Conservation (phyloP, 1,139 yeast species). For the Hansenula sp. region DNA sequence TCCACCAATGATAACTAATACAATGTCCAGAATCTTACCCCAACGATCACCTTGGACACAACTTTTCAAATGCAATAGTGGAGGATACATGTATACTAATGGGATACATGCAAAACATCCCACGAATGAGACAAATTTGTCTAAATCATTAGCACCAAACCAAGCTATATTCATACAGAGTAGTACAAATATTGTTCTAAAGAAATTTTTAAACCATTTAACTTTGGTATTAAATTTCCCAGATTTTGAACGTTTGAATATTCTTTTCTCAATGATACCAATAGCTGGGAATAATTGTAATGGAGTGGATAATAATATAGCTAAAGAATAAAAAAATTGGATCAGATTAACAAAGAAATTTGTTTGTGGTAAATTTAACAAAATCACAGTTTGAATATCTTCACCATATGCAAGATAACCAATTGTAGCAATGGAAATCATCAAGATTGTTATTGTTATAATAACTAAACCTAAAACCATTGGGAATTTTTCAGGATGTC, state of each 20-base stretch:
- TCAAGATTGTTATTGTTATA: slow-evolving; percentile 51
- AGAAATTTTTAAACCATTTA: slow-evolving; percentile 65
- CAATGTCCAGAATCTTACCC: slow-evolving; percentile 36
- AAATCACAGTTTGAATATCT: slow-evolving; percentile 60
- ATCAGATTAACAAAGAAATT: slow-evolving; percentile 61
- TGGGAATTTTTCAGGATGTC: slow-evolving; percentile 66
- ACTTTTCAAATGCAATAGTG: slow-evolving; percentile 53
- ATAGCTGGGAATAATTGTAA: slow-evolving; percentile 75
- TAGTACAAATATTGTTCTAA: slow-evolving; percentile 49
- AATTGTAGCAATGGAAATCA: slow-evolving; percentile 57
- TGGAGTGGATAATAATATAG: slow-evolving; percentile 73
- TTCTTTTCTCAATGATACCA: slow-evolving; percentile 58
- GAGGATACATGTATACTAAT: slow-evolving; percentile 78
- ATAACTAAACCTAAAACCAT: slow-evolving; percentile 57
- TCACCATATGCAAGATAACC: slow-evolving; percentile 73
- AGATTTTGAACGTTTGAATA: slow-evolving; percentile 44
- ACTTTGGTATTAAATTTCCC: slow-evolving; percentile 50
- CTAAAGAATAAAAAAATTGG: slow-evolving; percentile 63
- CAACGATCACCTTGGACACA: slow-evolving; percentile 26
- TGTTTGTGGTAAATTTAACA: slow-evolving; percentile 64
- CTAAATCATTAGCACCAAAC: slow-evolving; percentile 62
- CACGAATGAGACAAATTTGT: slow-evolving; percentile 68
- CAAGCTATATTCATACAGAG: slow-evolving; percentile 50
- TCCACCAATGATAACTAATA: slow-evolving; percentile 51
- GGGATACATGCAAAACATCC: slow-evolving; percentile 85